These are phyloP conservation scores for Hericium rajendrae DNA, from an alignment of 768 basidiomycete genomes.

Conservation along the genomic window DNA sequence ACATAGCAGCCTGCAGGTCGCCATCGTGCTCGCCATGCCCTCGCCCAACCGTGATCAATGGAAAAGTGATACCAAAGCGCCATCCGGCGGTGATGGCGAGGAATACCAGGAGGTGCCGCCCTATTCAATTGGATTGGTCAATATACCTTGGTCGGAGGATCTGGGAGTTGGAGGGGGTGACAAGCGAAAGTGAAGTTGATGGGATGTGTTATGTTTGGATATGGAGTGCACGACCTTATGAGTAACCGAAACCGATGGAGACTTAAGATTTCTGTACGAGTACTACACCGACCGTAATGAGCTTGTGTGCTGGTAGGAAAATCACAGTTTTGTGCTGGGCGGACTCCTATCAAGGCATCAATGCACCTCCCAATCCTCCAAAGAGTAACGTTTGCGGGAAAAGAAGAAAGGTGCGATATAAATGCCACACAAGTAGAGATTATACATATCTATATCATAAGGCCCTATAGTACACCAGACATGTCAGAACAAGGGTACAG, in stretches of 20 bases:
- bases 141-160: not conserved
- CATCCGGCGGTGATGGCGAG: not conserved
- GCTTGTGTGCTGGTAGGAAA: no score
- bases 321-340: no score
- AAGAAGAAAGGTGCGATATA: no score
- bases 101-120: not conserved
- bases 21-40: constrained; percentile 14
- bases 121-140: not conserved
- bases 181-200: not conserved
- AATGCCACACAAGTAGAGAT: no score
- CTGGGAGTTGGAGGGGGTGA: not conserved
- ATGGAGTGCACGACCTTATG: not conserved
- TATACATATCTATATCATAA: no score
- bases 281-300: no score
- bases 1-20: constrained; percentile 1
- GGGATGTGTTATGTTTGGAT: no score
- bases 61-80: not conserved
- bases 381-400: no score
- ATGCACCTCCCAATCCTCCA: no score
- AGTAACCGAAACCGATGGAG: no score
- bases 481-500: not conserved
- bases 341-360: no score
- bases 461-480: not conserved
- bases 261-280: no score
- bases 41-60: not conserved